Conservation (phyloP, 1,139 yeast species). For the Saccharomyces hybrid region DNA sequence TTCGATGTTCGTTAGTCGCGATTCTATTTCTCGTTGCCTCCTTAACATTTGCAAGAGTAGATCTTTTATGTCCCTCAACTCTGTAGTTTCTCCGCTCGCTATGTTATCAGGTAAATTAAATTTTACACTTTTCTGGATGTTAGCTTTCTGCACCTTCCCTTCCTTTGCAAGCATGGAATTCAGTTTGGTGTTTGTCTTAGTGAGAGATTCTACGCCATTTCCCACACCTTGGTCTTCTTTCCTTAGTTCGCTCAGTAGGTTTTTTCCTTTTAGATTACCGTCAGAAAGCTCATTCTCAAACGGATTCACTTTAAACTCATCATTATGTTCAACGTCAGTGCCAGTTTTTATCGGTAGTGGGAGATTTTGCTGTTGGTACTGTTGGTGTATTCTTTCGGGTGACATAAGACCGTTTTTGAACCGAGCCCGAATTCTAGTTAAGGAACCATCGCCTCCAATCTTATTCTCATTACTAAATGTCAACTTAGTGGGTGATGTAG, state of each 20-base stretch:
- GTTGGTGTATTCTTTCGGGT: slow-evolving; percentile 11
- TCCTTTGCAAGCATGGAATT: neutral
- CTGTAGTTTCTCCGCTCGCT: neutral
- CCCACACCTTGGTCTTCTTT: neutral
- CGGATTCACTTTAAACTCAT: neutral
- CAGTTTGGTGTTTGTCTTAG: neutral
- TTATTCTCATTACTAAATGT: slow-evolving; percentile 14
- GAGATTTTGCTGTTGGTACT: neutral
- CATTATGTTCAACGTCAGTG: neutral
- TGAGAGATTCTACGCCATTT: neutral
- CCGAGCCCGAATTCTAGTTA: slow-evolving; percentile 23
- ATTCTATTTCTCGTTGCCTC: neutral
- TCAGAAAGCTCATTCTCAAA: neutral
- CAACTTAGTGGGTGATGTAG: slow-evolving; percentile 20
- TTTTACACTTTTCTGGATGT: neutral
- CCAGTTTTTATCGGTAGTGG: neutral
- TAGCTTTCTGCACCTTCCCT: neutral
- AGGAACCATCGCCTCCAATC: slow-evolving; percentile 26
- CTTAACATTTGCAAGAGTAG: neutral
- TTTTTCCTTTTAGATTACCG: neutral
- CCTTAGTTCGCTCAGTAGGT: neutral
- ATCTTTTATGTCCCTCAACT: neutral
- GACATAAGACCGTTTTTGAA: slow-evolving; percentile 19
- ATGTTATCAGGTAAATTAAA: neutral
- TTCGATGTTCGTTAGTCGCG: neutral